Base-by-base conservation (phyloP, 805 yeast genomes). In the Cyberlindnera nakhonratchasimensis region DNA sequence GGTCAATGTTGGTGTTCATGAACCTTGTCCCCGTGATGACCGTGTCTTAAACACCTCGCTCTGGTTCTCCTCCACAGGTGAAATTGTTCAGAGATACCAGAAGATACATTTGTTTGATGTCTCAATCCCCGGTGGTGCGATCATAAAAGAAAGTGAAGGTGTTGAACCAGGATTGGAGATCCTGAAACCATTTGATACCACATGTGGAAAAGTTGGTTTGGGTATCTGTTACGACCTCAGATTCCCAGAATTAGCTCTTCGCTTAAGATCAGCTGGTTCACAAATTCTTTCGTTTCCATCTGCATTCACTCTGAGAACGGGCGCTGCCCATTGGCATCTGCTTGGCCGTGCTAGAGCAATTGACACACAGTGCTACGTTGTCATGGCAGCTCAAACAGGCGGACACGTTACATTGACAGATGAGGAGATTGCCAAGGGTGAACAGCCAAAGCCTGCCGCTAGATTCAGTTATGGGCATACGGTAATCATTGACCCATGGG, bases 221-320 rank as follows among this genome's bases (percentile, higher is more conserved):
- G 84, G 79, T 2, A 84, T 86, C 25, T 91, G 96, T 62, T 89
- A 86, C 62, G 98, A 87, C 63, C 78, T 88, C 25, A 69, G 97
- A 48, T 87, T 88, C 58, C 95, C 96, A 0, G 96, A 89, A 58
- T 64, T 86, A 36, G 80, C 93, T 2, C 54, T 83, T 26, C 63
- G 80, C 30, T 63, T 86, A 26, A 66, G 96, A 39, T 58, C 75
- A 9, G 53, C 65, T 39, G 96, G 96, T 3, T 95, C 96, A 1
- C 74, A 86, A 44, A 67, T 91, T 18, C 53, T 91, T 29, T 75
- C 91, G 3, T 91, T 70, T 54, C 98, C 99, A 0, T 82, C 95
- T 20, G 98, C 98, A 0, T 93, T 95, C 71, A 93, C 96, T 0
- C 76, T 85, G 58, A 80, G 81, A 49, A 91, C 98, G 0, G 99